These are phyloP conservation scores for Paraurostyla sp. DNA, from an alignment of 73 alveolate genomes.

Conservation along the genomic window DNA sequence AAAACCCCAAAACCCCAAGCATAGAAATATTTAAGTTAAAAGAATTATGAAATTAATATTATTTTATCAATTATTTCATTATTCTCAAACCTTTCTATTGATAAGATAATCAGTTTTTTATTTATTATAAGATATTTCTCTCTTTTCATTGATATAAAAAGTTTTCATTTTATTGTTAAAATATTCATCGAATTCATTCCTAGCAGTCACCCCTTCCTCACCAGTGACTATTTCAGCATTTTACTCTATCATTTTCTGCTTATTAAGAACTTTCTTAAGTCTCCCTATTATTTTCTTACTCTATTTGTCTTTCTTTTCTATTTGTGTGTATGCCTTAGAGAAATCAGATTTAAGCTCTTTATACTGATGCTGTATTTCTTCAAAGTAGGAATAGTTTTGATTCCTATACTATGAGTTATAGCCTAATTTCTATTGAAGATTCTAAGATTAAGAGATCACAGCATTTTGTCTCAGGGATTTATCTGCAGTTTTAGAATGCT, in stretches of 20 bases:
- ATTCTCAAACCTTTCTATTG: background rate
- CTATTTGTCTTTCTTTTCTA: background rate
- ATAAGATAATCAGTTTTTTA: background rate
- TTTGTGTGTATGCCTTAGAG: background rate
- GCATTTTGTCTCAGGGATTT: too few relatives aligned
- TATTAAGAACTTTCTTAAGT: background rate
- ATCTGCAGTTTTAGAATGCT: too few relatives aligned
- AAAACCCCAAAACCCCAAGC: too few relatives aligned
- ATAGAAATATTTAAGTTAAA: too few relatives aligned
- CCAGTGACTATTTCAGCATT: background rate
- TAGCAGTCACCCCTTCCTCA: too few relatives aligned
- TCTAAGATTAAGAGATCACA: too few relatives aligned
- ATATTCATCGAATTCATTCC: conserved; percentile 18
- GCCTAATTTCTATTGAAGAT: too few relatives aligned
- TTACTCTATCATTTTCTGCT: background rate
- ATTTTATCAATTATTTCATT: too few relatives aligned
- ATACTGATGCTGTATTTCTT: background rate
- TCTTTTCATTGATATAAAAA: conserved; percentile 2
- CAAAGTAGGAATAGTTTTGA: background rate
- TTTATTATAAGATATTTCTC: background rate
- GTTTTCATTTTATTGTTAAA: conserved; percentile 14
- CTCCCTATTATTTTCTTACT: background rate
- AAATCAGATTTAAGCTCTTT: background rate
- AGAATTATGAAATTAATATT: too few relatives aligned
- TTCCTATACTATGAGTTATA: background rate